Conservation (phyloP, 129 eudicot genomes). For the Centella asiatica region DNA sequence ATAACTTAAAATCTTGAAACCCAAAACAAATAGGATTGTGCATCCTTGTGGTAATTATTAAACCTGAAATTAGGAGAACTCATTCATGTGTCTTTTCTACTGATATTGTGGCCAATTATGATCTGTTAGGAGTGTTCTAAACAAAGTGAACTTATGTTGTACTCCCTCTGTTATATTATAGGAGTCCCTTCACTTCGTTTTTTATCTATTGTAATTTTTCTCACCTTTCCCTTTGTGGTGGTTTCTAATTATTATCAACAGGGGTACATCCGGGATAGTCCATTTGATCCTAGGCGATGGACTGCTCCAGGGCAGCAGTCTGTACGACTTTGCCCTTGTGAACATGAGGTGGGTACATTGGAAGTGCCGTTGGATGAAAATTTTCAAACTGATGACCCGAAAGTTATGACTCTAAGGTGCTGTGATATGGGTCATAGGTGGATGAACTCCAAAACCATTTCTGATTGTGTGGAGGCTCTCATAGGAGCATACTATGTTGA, state of each 20-base stretch:
- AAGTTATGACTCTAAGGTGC: constrained; percentile 44
- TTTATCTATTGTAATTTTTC: no score
- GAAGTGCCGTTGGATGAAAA: constrained; percentile 59
- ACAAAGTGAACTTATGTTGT: no score
- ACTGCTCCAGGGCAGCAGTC: constrained; percentile 86
- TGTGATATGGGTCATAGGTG: constrained; percentile 91
- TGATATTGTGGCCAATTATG: no score
- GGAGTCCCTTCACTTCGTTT: no score
- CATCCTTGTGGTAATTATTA: no score
- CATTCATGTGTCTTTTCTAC: no score
- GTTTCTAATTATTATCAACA: constrained; percentile 13
- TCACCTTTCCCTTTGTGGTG: no score
- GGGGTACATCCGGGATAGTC: constrained; percentile 69
- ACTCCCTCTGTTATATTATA: no score
- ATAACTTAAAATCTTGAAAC: no score
- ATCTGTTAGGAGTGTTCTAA: no score
- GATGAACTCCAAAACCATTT: constrained; percentile 77
- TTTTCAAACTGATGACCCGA: constrained; percentile 38
- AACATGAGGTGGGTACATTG: constrained; percentile 52
- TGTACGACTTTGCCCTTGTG: constrained; percentile 55
- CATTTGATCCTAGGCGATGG: constrained; percentile 92
- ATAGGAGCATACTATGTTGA: constrained; percentile 87
- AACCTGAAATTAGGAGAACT: no score
- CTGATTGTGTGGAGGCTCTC: constrained; percentile 94
- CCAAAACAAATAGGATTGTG: no score